Evolutionary conservation across 1,284 basidiomycete species (phyloP), one percentile per base, ranked within the genome.

Genomic region (Tremellales sp.): DNA sequence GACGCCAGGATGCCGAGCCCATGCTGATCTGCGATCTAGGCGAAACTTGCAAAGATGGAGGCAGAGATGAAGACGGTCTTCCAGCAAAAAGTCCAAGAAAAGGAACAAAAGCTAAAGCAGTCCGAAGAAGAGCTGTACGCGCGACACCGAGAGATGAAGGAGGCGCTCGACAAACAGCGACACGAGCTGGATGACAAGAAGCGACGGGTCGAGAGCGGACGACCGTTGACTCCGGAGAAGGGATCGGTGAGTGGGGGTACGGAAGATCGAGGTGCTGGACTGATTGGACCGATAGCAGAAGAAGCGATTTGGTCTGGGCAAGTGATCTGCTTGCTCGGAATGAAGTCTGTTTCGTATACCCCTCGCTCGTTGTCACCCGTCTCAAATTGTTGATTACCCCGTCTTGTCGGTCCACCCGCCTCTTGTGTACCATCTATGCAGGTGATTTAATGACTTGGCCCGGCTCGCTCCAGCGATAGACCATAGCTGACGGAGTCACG

Each of bases 11-110:
- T 13, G 6, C 26, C 42, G 28, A 40, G n/a, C 18, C 13, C 22
- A 18, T 32, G 5, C 37, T 18, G 28, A 13, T 16, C 16, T 32
- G 44, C 37, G 45, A 41, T 57, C 62, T 19, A 66, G 76, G 87
- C 89, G 58, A 97, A 97, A 74, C 81, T 97, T 51, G 82, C 87
- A 50, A 97, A 97, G 84, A 97, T 97, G 92, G 92, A 97, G 77
- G 86, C 89, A 49, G 92, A 97, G 79, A 94, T 95, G 91, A 93
- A 92, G 81, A 88, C 91, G 86, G 92, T 97, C 61, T 97, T 97
- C 87, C 90, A 93, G 72, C 93, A 97, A 75, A 97, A 97, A 75
- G 92, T 97, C 45, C 88, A 91, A 71, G 92, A 97, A 74, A 97
- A 97, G 78, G 92, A 97, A 72, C 81, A 88, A 54, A 97, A 97